Evolutionary conservation across 164 flowering plant genomes (phyloP).

Genomic region (Vitis riparia): DNA sequence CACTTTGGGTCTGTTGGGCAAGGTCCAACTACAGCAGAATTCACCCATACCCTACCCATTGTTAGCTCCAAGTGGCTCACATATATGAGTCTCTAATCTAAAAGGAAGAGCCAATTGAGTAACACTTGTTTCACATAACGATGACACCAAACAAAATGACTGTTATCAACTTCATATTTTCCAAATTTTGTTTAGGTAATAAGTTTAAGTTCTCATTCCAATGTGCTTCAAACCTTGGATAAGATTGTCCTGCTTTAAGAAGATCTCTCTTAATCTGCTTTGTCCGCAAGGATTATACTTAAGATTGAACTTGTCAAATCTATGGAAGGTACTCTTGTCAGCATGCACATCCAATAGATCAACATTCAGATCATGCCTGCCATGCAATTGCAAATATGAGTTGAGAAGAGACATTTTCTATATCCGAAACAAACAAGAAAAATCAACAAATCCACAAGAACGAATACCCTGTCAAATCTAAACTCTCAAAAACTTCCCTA

Average conservation of each 20-base stretch:
- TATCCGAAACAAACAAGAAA: not conserved
- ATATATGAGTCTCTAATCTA: too few relatives aligned
- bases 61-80: too few relatives aligned
- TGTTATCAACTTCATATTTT: too few relatives aligned
- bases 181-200: not conserved
- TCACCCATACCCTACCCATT: too few relatives aligned
- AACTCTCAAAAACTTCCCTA: slow-evolving; percentile 76
- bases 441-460: not conserved
- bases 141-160: too few relatives aligned
- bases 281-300: slow-evolving; percentile 81
- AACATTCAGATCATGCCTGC: slow-evolving; percentile 62
- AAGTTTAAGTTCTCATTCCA: not conserved
- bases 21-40: too few relatives aligned
- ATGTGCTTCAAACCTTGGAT: slow-evolving; percentile 46
- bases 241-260: slow-evolving; percentile 68
- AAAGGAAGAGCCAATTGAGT: too few relatives aligned
- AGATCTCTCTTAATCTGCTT: slow-evolving; percentile 66
- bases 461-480: slow-evolving; percentile 69
- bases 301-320: slow-evolving; percentile 73
- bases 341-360: slow-evolving; percentile 74
- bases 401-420: not conserved
- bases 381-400: not conserved
- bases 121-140: too few relatives aligned
- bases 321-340: slow-evolving; percentile 66
- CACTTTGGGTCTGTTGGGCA: too few relatives aligned